Percentiles rank a stretch among this genome's conserved stretches.
These are phyloP conservation scores for Senecio squalidus DNA, from an alignment of 140 eudicot species.

Conservation along the genomic window DNA sequence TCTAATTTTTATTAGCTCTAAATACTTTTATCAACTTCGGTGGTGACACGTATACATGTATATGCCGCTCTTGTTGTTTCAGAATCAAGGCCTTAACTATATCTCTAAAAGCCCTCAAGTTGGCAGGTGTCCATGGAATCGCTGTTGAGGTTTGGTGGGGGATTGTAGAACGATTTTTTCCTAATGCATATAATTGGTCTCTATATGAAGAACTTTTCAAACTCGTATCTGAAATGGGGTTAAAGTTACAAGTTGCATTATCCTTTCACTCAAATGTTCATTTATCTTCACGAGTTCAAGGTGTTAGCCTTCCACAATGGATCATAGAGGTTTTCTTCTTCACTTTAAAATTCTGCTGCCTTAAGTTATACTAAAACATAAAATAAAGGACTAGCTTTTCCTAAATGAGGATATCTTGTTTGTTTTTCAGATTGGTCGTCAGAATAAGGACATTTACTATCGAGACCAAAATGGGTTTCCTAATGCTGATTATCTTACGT, in stretches of 20 bases:
- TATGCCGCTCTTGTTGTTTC: constrained; percentile 23
- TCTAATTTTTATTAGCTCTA: constrained; percentile 6
- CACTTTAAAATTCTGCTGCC: not conserved
- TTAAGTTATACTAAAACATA: not conserved
- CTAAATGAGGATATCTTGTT: constrained; percentile 8
- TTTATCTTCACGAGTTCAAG: constrained; percentile 44
- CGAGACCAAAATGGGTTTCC: constrained; percentile 50
- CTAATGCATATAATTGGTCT: constrained; percentile 59
- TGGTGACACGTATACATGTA: constrained; percentile 26
- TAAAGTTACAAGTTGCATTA: constrained; percentile 65
- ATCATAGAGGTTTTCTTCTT: constrained; percentile 46
- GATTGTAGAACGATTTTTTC: constrained; percentile 53
- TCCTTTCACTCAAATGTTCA: constrained; percentile 63
- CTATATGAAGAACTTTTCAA: constrained; percentile 58
- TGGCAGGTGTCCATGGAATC: constrained; percentile 74
- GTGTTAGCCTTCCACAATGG: constrained; percentile 68
- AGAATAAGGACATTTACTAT: constrained; percentile 55
- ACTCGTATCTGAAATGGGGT: constrained; percentile 41
- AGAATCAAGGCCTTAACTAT: constrained; percentile 67
- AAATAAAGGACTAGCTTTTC: not conserved
- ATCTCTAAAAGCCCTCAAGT: constrained; percentile 67
- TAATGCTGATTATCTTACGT: constrained; percentile 50
- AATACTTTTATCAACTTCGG: constrained; percentile 2
- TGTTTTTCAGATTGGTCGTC: constrained; percentile 46
- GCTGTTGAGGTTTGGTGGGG: constrained; percentile 87